Base-by-base conservation (phyloP, 352 stramenopile genomes). In the Peronospora farinosa region DNA sequence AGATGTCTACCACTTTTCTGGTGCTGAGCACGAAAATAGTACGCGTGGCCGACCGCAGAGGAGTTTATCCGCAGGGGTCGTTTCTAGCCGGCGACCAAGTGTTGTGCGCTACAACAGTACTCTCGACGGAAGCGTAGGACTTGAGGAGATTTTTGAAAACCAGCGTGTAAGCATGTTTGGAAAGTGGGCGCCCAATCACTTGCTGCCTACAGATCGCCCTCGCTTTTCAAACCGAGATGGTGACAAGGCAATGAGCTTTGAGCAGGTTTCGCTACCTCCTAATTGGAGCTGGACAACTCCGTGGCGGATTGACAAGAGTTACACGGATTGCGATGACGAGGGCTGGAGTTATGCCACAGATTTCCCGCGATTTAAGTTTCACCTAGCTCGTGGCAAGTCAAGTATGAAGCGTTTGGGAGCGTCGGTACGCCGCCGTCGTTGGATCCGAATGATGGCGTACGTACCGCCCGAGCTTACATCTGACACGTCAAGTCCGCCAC, bases 121-220 rank as follows among this genome's bases (percentile, higher is more conserved):
- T 2, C 44, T 86, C 8, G 73, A 88, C 55, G 74, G 73, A 48
- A 88, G 77, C 31, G 78, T 92, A 3, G 81, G 71, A 7, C 63
- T 92, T 15, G 81, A 92, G 55, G 81, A 92, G 62, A 89, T 92
- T 57, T 92, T 92, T 59, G 79, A 92, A 57, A 92, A 92, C 57
- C 82, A 92, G 57, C 82, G 82, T 12, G 70, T 92, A 50, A 89
- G 79, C 56, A 84, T 92, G 56, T 92, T 92, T 67, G 79, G 79
- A 27, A 92, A 92, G 40, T 93, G 82, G 82, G 82, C 77, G 0
- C 82, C 82, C 3, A 91, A 91, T 52, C 80, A 93, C 38, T 54
- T 93, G 47, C 64, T 90, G 16, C 82, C 79, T 21, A 93, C 82
- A 0, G 82, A 93, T 33, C 76, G 82, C 47, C 63, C 74, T 12